Evolutionary conservation across 306 rosid genomes (phyloP).

Genomic region (Clitoria ternatea): DNA sequence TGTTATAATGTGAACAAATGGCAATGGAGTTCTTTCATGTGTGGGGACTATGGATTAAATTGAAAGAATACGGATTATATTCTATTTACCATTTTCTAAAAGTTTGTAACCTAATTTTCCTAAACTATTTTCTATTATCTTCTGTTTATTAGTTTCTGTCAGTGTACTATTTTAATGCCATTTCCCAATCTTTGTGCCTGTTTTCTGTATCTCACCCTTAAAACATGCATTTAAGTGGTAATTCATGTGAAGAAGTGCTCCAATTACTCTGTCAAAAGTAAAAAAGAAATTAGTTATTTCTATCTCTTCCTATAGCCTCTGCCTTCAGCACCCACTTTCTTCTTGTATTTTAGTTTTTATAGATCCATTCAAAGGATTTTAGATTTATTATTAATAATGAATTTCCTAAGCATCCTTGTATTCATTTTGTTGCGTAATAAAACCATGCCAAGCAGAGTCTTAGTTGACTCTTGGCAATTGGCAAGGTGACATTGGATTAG

Average conservation of each 20-base stretch:
- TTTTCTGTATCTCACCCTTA: background rate
- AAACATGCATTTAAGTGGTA: background rate
- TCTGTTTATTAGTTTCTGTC: background rate
- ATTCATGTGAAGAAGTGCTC: background rate
- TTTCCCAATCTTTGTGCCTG: background rate
- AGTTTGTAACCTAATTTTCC: background rate
- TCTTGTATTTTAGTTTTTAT: background rate
- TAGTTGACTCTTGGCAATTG: background rate
- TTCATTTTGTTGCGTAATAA: background rate
- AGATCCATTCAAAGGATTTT: background rate
- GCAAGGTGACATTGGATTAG: background rate
- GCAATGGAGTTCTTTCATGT: no score
- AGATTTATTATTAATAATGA: background rate
- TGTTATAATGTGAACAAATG: no score
- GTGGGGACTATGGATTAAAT: no score
- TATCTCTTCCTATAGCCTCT: background rate
- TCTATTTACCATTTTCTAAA: no score
- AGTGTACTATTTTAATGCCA: background rate
- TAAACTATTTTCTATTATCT: background rate
- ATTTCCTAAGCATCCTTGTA: background rate
- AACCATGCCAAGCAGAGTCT: background rate
- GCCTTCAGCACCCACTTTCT: background rate
- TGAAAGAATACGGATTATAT: no score
- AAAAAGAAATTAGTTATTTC: background rate
- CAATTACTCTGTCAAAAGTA: conserved; percentile 3